Evolutionary conservation across 208 protist genomes (phyloP).

Genomic region (Acanthamoeba culbertsoni): DNA sequence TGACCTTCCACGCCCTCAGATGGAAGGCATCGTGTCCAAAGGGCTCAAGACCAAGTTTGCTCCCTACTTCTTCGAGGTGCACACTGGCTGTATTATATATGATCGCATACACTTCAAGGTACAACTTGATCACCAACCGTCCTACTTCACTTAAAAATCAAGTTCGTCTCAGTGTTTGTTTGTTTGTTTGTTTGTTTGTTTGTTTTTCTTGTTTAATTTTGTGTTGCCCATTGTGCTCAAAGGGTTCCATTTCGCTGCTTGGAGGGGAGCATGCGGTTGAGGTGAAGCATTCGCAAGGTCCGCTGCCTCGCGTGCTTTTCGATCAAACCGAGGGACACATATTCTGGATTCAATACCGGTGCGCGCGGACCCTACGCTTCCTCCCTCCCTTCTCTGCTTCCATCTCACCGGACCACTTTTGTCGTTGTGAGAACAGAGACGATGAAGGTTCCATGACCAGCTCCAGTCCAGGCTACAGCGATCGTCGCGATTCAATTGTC

Average conservation of each 20-base stretch:
- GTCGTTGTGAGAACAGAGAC: too few species aligned
- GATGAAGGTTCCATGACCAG: too few species aligned
- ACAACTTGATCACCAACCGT: too few species aligned
- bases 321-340: neutral
- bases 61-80: neutral
- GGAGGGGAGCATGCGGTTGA: neutral
- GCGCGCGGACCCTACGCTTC: too few species aligned
- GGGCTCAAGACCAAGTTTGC: constrained; percentile 8
- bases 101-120: neutral
- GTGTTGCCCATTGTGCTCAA: too few species aligned
- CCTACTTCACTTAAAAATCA: too few species aligned
- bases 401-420: neutral
- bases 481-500: neutral
- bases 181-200: too few species aligned
- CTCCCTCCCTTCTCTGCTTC: too few species aligned
- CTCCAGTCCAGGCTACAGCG: too few species aligned
- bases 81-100: neutral
- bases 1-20: neutral
- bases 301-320: neutral
- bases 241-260: neutral
- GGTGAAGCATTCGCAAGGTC: neutral
- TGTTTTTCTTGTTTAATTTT: too few species aligned
- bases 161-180: too few species aligned
- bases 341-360: neutral
- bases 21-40: constrained; percentile 1